Base-by-base conservation (phyloP, 306 rosid species). In the Cicer cuneatum region DNA sequence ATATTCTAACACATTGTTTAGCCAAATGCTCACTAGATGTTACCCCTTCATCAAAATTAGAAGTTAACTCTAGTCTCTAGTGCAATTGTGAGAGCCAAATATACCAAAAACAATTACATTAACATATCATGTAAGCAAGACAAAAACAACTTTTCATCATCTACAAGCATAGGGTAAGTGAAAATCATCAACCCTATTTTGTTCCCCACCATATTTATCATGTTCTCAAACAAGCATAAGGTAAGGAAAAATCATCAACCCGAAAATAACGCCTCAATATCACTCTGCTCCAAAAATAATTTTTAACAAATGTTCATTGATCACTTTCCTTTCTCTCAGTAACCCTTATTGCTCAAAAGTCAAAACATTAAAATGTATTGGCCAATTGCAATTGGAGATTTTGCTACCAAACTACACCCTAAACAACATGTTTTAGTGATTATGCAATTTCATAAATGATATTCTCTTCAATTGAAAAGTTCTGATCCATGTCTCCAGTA, bases 41-140 rank as follows among this genome's bases (percentile, higher is more conserved):
- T 29, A 24, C 10, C 65, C 10, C 42, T 13, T 71, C 56, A 43
- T 56, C 66, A 42, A 56, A 72, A 54, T n/a, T 43, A 72, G 68
- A 14, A 72, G 57, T 59, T 29, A 43, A 73, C 11, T 43, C 46
- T 52, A 18, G 13, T 64, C 54, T 65, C 37, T 52, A 12, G 3
- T 16, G 51, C 41, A 62, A 2, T 11, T 45, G 35, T 6, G 16
- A 60, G 47, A 60, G n/a, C 19, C 39, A 59, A 35, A 33, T 60
- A 43, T 21, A 21, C 54, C 53, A 42, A 65, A 19, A 64, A 29
- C 39, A 57, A 41, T 5, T 41, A 41, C 42, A 24, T 56, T 54
- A 40, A 10, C 76, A 57, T 42, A 12, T 12, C 57, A 42, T 21
- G 10, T 24, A 43, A 57, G 3, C 12, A 43, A 72, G 43, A 19